Percentiles rank a stretch among this genome's conserved stretches.
Conservation (phyloP, 164 flowering plant species). For the Annona cherimola region DNA sequence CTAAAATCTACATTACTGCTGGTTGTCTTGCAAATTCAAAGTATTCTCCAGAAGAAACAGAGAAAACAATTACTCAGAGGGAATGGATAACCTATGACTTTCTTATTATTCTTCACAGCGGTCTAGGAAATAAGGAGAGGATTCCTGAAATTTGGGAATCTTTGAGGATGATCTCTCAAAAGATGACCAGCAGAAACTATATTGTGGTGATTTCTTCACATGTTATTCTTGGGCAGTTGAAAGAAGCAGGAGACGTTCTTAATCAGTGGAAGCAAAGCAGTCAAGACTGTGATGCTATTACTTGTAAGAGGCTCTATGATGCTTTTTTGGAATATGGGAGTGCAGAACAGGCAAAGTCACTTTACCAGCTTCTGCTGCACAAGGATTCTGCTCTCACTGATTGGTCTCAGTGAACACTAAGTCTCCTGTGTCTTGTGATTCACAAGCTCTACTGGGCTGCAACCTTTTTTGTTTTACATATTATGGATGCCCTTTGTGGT, state of each 20-base stretch:
- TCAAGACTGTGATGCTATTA: constrained; percentile 40
- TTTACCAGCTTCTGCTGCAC: constrained; percentile 16
- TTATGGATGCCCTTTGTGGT: no score
- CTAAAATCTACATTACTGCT: constrained; percentile 46
- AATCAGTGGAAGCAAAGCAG: constrained; percentile 74
- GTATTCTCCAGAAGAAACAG: constrained; percentile 49
- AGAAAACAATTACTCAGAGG: constrained; percentile 55
- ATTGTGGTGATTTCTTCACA: constrained; percentile 61
- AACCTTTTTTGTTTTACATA: background rate
- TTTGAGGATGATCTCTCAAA: constrained; percentile 59
- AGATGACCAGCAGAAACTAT: constrained; percentile 70
- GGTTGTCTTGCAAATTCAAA: constrained; percentile 43
- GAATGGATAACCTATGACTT: constrained; percentile 91
- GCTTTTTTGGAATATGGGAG: constrained; percentile 48
- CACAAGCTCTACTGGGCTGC: background rate
- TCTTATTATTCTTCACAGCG: constrained; percentile 63
- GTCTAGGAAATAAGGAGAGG: constrained; percentile 56
- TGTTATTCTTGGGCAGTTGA: constrained; percentile 63
- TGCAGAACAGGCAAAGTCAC: constrained; percentile 37
- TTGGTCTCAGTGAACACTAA: constrained; percentile 11
- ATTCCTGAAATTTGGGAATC: constrained; percentile 80
- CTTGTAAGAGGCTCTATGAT: constrained; percentile 41
- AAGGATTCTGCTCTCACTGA: constrained; percentile 28
- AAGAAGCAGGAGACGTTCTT: constrained; percentile 62
- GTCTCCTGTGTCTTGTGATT: background rate